These are phyloP conservation scores for Amanita phalloides DNA, from an alignment of 768 basidiomycete genomes.

Conservation along the genomic window DNA sequence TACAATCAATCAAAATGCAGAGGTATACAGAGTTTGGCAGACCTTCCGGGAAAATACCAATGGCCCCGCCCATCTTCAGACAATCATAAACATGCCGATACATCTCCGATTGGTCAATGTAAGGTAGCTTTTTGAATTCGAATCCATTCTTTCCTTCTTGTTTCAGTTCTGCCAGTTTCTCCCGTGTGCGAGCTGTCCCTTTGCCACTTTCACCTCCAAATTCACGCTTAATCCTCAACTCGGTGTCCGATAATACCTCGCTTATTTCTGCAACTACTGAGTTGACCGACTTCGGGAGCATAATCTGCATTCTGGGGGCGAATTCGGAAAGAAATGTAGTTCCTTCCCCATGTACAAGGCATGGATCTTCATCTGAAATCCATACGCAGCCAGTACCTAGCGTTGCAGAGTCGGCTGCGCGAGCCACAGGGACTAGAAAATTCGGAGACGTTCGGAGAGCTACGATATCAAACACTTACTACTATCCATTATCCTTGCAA, in stretches of 20 bases:
- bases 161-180: conserved; percentile 52
- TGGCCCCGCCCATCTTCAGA: conserved; percentile 76
- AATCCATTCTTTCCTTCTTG: conserved; percentile 50
- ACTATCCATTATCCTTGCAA: conserved; percentile 74
- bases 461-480: conserved; percentile 39
- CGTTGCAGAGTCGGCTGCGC: conserved; percentile 81
- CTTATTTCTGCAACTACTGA: conserved; percentile 75
- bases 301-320: conserved; percentile 69
- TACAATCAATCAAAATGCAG: conserved; percentile 1
- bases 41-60: conserved; percentile 99
- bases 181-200: conserved; percentile 54
- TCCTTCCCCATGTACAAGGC: conserved; percentile 69
- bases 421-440: conserved; percentile 75
- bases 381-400: conserved; percentile 63
- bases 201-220: conserved; percentile 78
- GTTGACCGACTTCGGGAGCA: conserved; percentile 73
- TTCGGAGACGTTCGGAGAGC: neutral
- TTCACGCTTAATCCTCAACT: conserved; percentile 76
- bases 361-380: conserved; percentile 68
- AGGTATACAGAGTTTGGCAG: neutral
- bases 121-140: conserved; percentile 75
- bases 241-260: conserved; percentile 82
- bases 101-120: conserved; percentile 91
- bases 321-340: conserved; percentile 74
- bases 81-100: conserved; percentile 88